These are phyloP conservation scores for Hypoxylon lienhwacheense DNA, from an alignment of 495 filamentous ascomycete genomes.

Conservation along the genomic window DNA sequence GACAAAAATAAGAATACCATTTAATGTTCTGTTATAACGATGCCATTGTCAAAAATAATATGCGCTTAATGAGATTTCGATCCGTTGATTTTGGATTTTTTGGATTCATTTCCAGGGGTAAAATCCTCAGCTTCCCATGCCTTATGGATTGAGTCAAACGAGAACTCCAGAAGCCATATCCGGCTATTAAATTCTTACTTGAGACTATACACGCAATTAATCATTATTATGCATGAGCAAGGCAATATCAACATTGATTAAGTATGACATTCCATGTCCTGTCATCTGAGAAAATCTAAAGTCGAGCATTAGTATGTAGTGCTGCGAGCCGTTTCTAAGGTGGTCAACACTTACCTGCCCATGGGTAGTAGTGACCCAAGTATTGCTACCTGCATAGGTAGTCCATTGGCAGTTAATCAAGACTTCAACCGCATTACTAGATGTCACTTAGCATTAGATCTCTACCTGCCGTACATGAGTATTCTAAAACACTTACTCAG, in stretches of 20 bases:
- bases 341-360: conserved; percentile 21
- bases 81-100: too few species aligned
- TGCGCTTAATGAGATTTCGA: too few species aligned
- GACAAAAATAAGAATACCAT: too few species aligned
- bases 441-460: neutral
- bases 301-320: conserved; percentile 1
- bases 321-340: neutral
- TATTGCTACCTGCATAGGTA: conserved; percentile 20
- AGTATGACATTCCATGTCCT: conserved; percentile 28
- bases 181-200: too few species aligned
- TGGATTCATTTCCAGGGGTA: too few species aligned
- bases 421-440: conserved; percentile 28
- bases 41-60: too few species aligned
- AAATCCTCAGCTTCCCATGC: too few species aligned
- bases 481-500: conserved; percentile 13
- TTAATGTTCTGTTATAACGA: too few species aligned
- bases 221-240: too few species aligned
- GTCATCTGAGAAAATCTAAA: conserved; percentile 25
- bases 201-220: too few species aligned
- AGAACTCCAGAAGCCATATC: too few species aligned
- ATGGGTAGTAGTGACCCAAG: conserved; percentile 19
- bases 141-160: too few species aligned
- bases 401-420: conserved; percentile 27
- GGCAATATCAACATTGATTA: conserved; percentile 21
- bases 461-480: neutral